Evolutionary conservation across 208 protist species (phyloP), one percentile per base, ranked within the genome.

Genomic region (Leishmania braziliensis): DNA sequence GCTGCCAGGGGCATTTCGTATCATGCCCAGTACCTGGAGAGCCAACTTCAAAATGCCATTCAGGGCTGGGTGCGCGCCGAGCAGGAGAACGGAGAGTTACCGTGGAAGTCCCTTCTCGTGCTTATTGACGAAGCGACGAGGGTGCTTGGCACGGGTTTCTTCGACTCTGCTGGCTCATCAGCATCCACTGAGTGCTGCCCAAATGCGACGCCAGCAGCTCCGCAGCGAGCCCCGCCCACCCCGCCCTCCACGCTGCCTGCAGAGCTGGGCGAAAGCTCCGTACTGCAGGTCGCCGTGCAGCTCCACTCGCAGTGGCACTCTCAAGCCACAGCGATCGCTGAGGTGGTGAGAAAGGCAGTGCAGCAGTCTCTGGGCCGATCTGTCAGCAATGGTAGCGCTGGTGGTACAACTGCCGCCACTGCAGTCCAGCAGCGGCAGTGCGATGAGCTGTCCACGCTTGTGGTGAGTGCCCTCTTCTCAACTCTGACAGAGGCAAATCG

Each of bases 401-500:
- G 74, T 48, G 68, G 43, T 23, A 20, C 62, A 29, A 39, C 66
- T 36, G 16, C 76, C 23, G 62, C 77, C 1, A 53, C 72, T 20
- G 60, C 78, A 5, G 71, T 75, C 63, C 75, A 58, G 60, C 71
- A 72, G 68, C 82, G 69, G 68, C 82, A 78, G 39, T 84, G 69
- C 73, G 74, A 85, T 62, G 83, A 87, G 69, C 83, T 92, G 20
- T 56, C 78, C 14, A 66, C 73, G 18, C 39, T 82, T 68, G 66
- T 82, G 58, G 12, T 86, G 74, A 65, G 74, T 53, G 82, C 63
- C 9, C 58, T 89, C 68, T 74, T 89, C 29, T 76, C 87, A 16
- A 54, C 50, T 50, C 63, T 95, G 36, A 63, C 81, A 33, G 90
- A 93, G 75, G 86, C 88, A 18, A 92, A 95, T 62, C 81, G 77